These are phyloP conservation scores for Monosporascus sp. DNA, from an alignment of 2,329 filamentous ascomycete genomes.

Conservation along the genomic window DNA sequence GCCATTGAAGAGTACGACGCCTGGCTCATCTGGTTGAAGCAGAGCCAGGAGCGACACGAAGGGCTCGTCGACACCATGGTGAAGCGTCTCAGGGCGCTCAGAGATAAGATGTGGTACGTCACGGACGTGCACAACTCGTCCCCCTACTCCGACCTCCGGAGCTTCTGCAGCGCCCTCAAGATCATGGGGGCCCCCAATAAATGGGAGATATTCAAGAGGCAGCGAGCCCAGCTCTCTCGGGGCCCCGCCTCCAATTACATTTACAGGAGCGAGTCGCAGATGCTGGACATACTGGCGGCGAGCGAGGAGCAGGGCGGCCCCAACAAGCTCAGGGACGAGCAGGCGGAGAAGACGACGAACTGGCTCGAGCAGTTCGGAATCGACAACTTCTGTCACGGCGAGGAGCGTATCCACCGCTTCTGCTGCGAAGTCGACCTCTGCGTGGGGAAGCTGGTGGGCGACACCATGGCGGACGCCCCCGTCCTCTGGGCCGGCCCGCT, in stretches of 20 bases:
- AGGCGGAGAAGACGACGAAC: conserved; percentile 74
- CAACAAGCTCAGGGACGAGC: conserved; percentile 94
- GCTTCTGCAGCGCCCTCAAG: conserved; percentile 81
- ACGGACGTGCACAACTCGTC: conserved; percentile 88
- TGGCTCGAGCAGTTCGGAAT: conserved; percentile 81
- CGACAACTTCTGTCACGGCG: conserved; percentile 90
- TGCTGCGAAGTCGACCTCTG: conserved; percentile 85
- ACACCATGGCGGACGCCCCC: conserved; percentile 77
- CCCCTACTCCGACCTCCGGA: conserved; percentile 79
- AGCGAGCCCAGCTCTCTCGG: conserved; percentile 41
- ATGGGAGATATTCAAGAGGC: conserved; percentile 46
- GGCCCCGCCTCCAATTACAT: conserved; percentile 57
- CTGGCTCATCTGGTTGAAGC: conserved; percentile 79
- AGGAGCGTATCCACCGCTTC: conserved; percentile 91
- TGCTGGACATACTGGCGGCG: conserved; percentile 82
- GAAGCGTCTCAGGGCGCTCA: conserved; percentile 64
- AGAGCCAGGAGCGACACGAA: conserved; percentile 74
- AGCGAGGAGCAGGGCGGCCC: conserved; percentile 79
- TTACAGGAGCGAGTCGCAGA: conserved; percentile 75
- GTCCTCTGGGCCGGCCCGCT: conserved; percentile 91
- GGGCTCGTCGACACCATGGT: conserved; percentile 70
- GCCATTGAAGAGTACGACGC: conserved; percentile 75
- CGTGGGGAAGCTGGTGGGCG: conserved; percentile 78
- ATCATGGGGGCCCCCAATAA: conserved; percentile 73
- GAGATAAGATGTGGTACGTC: conserved; percentile 99